Conservation (phyloP, 345 rosid genomes). For the Geranium brycei region DNA sequence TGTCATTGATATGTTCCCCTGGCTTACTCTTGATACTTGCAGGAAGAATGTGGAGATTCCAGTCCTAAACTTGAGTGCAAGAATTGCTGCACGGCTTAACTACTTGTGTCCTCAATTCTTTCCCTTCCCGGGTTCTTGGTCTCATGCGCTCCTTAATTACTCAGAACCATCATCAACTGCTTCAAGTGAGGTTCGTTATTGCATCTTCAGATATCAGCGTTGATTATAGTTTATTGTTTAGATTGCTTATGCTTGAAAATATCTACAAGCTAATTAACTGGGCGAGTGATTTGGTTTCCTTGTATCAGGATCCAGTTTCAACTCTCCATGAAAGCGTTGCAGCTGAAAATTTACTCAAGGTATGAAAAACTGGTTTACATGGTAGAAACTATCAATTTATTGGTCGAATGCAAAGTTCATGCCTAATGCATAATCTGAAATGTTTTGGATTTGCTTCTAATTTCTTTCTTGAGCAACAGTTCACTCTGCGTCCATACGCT, state of each 20-base stretch:
- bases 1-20: constrained; percentile 6
- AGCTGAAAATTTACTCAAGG: constrained; percentile 97
- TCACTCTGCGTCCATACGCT: constrained; percentile 79
- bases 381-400: too few relatives aligned
- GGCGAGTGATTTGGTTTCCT: constrained; percentile 10
- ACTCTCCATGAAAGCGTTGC: constrained; percentile 27
- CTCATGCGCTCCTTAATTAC: constrained; percentile 24
- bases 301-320: constrained; percentile 28
- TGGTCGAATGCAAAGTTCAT: too few relatives aligned
- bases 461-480: constrained; percentile 27
- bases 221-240: not conserved
- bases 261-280: not conserved
- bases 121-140: constrained; percentile 81
- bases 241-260: not conserved
- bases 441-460: not conserved
- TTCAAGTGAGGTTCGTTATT: constrained; percentile 37
- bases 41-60: constrained; percentile 84
- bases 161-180: constrained; percentile 12
- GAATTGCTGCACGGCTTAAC: constrained; percentile 69
- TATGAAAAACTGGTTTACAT: constrained; percentile 9
- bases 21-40: constrained; percentile 8
- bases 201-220: constrained; percentile 3
- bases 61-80: constrained; percentile 64
- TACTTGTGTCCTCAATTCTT: constrained; percentile 91
- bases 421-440: not conserved